These are phyloP conservation scores for Coemansia sp. DNA, from an alignment of 192 early-diverging fungal genomes.

Conservation along the genomic window DNA sequence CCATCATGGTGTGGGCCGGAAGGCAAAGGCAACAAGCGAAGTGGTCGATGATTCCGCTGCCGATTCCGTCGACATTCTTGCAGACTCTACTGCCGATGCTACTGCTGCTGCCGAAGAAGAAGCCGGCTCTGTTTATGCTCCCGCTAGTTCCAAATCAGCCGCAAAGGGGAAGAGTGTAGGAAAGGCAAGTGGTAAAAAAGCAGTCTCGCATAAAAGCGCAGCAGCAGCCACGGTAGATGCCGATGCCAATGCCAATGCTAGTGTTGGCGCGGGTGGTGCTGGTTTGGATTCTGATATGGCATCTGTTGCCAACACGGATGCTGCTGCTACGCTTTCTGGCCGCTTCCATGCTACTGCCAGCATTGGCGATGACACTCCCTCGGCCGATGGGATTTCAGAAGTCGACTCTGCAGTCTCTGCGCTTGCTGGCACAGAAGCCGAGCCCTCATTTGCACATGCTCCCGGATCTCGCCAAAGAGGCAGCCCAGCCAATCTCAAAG, in stretches of 20 bases:
- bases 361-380: background rate
- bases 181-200: conserved; percentile 1
- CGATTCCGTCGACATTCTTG: background rate
- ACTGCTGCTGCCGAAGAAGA: conserved; percentile 3
- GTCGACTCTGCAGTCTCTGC: conserved; percentile 4
- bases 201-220: background rate
- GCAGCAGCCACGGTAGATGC: background rate
- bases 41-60: background rate
- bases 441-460: conserved; percentile 11
- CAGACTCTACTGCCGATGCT: background rate
- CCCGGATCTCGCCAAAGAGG: conserved; percentile 18
- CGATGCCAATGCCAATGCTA: conserved; percentile 3
- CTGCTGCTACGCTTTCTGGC: background rate
- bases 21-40: background rate
- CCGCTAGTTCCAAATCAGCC: conserved; percentile 8
- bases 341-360: conserved; percentile 3
- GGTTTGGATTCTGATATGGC: conserved; percentile 10
- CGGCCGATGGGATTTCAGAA: conserved; percentile 4
- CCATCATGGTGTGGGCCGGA: background rate
- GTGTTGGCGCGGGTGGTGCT: background rate
- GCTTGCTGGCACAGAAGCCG: conserved; percentile 1
- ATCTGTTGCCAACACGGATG: conserved; percentile 1
- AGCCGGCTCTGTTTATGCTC: background rate
- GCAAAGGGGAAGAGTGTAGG: conserved; percentile 4
- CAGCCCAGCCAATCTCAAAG: conserved; percentile 9